phyloP scores from a whole-genome alignment of 768 basidiomycete genomes.

The Hirschioporus abietinus region DNA sequence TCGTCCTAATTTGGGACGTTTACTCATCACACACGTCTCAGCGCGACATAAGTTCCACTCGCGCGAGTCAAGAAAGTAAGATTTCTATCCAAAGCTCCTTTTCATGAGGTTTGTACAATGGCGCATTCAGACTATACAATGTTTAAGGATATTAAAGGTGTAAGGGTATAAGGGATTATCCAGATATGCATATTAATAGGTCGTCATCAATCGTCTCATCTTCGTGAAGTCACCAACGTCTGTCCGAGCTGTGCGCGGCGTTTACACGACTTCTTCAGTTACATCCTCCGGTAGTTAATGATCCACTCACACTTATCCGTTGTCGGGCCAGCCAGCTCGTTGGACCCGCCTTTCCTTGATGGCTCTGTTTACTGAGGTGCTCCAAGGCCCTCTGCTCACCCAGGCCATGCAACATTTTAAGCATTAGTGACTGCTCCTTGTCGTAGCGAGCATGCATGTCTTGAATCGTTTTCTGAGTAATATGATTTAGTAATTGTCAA shows the following conservation, averaged over 20 bases:
- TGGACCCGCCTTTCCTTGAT: constrained; percentile 42
- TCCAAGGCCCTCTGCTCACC: constrained; percentile 61
- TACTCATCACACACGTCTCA: background rate
- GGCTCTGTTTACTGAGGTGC: constrained; percentile 47
- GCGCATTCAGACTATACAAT: constrained; percentile 1
- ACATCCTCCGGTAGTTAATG: constrained; percentile 1
- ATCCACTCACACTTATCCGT: constrained; percentile 41
- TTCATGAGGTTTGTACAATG: background rate
- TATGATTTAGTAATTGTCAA: background rate
- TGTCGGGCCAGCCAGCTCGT: constrained; percentile 69
- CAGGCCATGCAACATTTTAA: constrained; percentile 64
- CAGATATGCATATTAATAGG: background rate
- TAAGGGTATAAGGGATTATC: background rate
- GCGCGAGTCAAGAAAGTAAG: background rate
- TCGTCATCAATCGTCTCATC: background rate
- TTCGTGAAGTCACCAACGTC: constrained; percentile 13
- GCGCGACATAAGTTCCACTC: too few relatives aligned
- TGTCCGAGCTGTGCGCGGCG: constrained; percentile 20
- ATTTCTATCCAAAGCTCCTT: background rate
- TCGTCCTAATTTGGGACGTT: background rate
- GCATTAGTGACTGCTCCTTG: constrained; percentile 77
- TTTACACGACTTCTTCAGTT: background rate
- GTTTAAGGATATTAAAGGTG: background rate
- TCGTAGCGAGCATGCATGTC: constrained; percentile 41
- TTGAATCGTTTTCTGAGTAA: background rate